Base-by-base conservation (phyloP, 192 early-diverging fungal species). In the Coemansia sp. region DNA sequence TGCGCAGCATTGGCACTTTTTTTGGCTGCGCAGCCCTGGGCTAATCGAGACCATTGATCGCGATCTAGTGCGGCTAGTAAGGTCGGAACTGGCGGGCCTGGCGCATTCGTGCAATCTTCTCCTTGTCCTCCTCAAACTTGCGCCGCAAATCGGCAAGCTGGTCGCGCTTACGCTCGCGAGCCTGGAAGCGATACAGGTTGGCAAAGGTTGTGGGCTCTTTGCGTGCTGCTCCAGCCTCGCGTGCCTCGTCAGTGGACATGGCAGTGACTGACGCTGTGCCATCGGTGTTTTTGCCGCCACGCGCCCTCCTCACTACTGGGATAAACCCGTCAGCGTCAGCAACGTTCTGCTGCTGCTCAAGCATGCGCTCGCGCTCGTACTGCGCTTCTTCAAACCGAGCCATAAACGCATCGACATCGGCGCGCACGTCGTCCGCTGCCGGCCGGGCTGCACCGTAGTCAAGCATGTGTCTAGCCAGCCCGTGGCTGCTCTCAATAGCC, bases 151-250 rank as follows among this genome's bases (percentile, higher is more conserved):
- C 92, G 2, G 84, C 80, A 37, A 96, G 85, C 90, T 97, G 90
- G 73, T 94, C 88, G 46, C 89, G 84, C 78, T 96, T 96, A 37
- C 79, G 85, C 83, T 98, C 94, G 23, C 94, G 86, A 86, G 94
- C 85, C 84, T 98, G 95, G 88, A 98, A 98, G 13, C 94, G 84
- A 74, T 98, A 98, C 87, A 98, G 94, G 83, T 98, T 91, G 23
- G 87, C 86, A 50, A 93, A 83, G 57, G 62, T 24, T 57, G 89
- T 88, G 24, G 48, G 48, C 63, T 90, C 86, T 84, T 92, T 90
- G 88, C 94, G 74, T 65, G 59, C 62, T 2, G 31, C 50, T 3
- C 92, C 65, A 72, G 87, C 75, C 89, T 88, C 60, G 80, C 66
- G 62, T 73, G 81, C 79, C 53, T 85, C 84, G 9, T 84, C 81